These are phyloP conservation scores for Pleurotus tuber-regium DNA, from an alignment of 768 basidiomycete genomes.

Conservation along the genomic window DNA sequence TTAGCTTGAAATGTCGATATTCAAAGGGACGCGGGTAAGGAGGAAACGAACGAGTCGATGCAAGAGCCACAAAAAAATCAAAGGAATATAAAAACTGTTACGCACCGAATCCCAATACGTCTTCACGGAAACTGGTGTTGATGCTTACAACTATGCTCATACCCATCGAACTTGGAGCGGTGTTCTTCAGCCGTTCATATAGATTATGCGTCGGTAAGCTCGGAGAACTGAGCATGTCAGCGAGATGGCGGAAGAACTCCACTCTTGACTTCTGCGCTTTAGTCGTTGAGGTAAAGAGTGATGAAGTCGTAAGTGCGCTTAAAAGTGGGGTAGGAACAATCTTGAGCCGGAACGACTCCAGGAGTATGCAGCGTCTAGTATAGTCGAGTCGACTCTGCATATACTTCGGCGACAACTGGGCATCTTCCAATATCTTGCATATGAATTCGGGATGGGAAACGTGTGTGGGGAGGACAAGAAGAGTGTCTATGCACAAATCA, in stretches of 20 bases:
- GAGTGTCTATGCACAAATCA: neutral
- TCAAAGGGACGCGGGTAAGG: too few species aligned
- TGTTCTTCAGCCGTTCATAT: neutral
- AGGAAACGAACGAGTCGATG: neutral
- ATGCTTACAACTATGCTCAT: neutral
- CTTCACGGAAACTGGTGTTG: neutral
- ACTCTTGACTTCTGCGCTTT: neutral
- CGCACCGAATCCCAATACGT: neutral
- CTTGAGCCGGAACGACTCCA: neutral
- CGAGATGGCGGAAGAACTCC: neutral
- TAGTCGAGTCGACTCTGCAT: conserved; percentile 7
- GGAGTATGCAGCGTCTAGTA: neutral
- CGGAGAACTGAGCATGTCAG: neutral
- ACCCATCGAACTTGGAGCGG: neutral
- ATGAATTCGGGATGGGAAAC: neutral
- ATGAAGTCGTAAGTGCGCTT: too few species aligned
- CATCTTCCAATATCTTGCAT: conserved; percentile 4
- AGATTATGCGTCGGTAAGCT: neutral
- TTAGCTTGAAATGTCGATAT: too few species aligned
- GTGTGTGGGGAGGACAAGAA: neutral
- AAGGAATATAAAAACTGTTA: neutral
- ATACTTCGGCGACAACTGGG: neutral
- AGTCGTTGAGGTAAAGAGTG: neutral
- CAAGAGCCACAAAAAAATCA: neutral
- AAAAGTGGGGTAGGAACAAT: too few species aligned